Conservation (phyloP, 805 yeast genomes). For the Maudiozyma bulderi region DNA sequence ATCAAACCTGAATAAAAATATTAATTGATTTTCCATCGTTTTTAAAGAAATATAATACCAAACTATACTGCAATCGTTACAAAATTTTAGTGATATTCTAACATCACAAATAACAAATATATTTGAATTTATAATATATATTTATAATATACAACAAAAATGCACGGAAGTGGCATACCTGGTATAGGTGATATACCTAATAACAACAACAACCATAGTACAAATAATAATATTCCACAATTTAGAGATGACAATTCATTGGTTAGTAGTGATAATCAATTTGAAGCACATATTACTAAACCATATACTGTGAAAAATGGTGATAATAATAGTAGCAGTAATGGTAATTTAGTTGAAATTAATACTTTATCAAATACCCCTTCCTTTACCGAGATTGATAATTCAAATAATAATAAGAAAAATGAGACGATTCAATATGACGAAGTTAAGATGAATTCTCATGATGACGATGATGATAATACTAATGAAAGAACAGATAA, state of each 20-base stretch:
- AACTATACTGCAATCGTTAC: no score
- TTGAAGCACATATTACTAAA: background rate
- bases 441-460: background rate
- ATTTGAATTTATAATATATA: background rate
- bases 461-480: background rate
- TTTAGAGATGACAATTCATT: background rate
- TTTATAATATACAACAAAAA: background rate
- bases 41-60: no score
- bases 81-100: no score
- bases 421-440: background rate
- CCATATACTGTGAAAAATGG: background rate
- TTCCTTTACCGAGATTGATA: background rate
- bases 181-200: background rate
- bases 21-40: no score
- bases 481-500: slow-evolving; percentile 2
- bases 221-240: background rate
- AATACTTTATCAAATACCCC: slow-evolving; percentile 1
- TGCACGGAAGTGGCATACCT: background rate
- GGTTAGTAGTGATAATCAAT: background rate
- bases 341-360: background rate
- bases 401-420: background rate
- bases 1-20: no score
- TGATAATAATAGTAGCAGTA: background rate
- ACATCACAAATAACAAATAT: background rate
- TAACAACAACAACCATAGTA: background rate